A percentile compares a stretch with the other conserved stretches of the same genome.
phyloP scores from a whole-genome alignment of 768 basidiomycete species.

The Boletales sp. region DNA sequence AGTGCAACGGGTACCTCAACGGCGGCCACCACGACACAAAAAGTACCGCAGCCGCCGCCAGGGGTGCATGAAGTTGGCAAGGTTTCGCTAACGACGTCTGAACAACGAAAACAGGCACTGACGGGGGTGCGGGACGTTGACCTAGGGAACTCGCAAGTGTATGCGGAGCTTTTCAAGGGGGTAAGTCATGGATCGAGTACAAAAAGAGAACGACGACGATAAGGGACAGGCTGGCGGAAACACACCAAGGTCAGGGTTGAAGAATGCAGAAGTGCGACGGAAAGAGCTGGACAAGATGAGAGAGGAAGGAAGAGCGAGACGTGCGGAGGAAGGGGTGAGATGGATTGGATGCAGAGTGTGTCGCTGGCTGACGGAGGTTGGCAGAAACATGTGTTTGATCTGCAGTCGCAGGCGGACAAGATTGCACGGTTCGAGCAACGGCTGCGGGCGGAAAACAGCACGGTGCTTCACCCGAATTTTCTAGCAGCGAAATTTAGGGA shows the following conservation, averaged over 20 bases:
- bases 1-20: slow-evolving; percentile 23
- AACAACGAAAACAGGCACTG: slow-evolving; percentile 38
- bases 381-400: slow-evolving; percentile 50
- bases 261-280: slow-evolving; percentile 62
- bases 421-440: slow-evolving; percentile 61
- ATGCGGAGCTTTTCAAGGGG: slow-evolving; percentile 58
- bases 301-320: slow-evolving; percentile 61
- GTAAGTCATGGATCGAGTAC: slow-evolving; percentile 30
- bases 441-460: slow-evolving; percentile 45
- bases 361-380: slow-evolving; percentile 6
- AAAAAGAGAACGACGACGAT: not conserved
- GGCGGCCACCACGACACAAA: slow-evolving; percentile 18
- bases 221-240: slow-evolving; percentile 38
- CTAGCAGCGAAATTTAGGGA: slow-evolving; percentile 58
- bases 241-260: slow-evolving; percentile 44
- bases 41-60: slow-evolving; percentile 8
- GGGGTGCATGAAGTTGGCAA: slow-evolving; percentile 25
- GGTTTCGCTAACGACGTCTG: slow-evolving; percentile 22
- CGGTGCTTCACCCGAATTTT: slow-evolving; percentile 59
- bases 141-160: slow-evolving; percentile 58
- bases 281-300: slow-evolving; percentile 67
- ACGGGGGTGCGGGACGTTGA: slow-evolving; percentile 57
- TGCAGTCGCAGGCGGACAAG: slow-evolving; percentile 59
- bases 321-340: slow-evolving; percentile 53
- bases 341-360: not conserved